A percentile compares a stretch with the other conserved stretches of the same genome.
phyloP scores from a whole-genome alignment of 805 yeast genomes.

The Maudiozyma pseudohumilis region DNA sequence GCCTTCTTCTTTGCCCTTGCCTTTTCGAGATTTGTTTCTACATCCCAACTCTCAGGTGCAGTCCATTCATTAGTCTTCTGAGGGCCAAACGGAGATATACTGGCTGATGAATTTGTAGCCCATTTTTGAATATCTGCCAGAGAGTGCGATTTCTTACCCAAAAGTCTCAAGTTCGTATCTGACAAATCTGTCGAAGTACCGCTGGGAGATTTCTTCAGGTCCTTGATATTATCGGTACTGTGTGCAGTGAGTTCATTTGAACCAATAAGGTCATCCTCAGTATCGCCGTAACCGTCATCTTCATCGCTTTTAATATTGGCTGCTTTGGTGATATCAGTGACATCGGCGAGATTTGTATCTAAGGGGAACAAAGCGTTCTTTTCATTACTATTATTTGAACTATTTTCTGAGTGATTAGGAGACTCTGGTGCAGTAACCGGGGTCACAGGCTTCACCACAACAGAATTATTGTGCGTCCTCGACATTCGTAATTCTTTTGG shows the following conservation, averaged over 20 bases:
- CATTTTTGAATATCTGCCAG: slow-evolving; percentile 8
- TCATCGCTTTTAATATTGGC: slow-evolving; percentile 1
- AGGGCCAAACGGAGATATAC: neutral
- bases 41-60: slow-evolving; percentile 58
- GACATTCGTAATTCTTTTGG: slow-evolving; percentile 2
- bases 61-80: slow-evolving; percentile 31
- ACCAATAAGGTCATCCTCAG: neutral
- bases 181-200: neutral
- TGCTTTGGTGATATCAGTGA: slow-evolving; percentile 19
- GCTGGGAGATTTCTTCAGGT: neutral
- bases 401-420: neutral
- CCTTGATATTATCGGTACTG: slow-evolving; percentile 1
- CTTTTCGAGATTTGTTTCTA: slow-evolving; percentile 26
- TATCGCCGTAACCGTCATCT: neutral
- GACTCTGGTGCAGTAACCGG: neutral
- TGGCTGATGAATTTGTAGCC: slow-evolving; percentile 1
- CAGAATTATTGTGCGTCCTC: neutral
- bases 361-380: slow-evolving; percentile 12
- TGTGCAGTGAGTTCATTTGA: neutral
- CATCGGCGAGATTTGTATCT: slow-evolving; percentile 24
- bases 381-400: neutral
- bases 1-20: slow-evolving; percentile 5
- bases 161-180: neutral
- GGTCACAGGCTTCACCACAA: neutral
- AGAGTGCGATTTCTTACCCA: slow-evolving; percentile 11